Percentiles rank a stretch among this genome's conserved stretches.
These are phyloP conservation scores for Lobosporangium transversale DNA, from an alignment of 192 early-diverging fungal genomes.

Conservation along the genomic window DNA sequence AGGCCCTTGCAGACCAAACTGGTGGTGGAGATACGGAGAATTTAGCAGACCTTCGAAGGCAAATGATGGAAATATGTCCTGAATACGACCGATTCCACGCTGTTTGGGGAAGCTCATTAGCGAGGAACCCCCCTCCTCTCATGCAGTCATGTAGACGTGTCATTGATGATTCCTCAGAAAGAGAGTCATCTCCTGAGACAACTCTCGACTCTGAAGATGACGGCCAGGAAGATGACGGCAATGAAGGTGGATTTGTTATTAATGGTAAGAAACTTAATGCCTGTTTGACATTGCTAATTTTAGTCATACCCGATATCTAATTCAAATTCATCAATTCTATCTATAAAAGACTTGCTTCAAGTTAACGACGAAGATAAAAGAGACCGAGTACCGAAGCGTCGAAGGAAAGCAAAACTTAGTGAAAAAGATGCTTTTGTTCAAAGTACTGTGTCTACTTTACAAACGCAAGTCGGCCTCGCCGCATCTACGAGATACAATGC, in stretches of 20 bases:
- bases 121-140: not conserved
- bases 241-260: too few relatives aligned
- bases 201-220: not conserved
- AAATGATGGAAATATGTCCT: not conserved
- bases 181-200: not conserved
- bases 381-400: too few relatives aligned
- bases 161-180: not conserved
- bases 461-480: too few relatives aligned
- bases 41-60: not conserved
- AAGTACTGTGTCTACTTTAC: too few relatives aligned
- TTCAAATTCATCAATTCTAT: too few relatives aligned
- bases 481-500: not conserved
- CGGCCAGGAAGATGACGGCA: not conserved
- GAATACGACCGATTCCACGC: not conserved
- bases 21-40: constrained; percentile 1
- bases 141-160: not conserved
- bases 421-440: too few relatives aligned
- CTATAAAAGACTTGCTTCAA: too few relatives aligned
- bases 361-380: too few relatives aligned
- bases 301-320: too few relatives aligned
- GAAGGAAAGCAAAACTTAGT: too few relatives aligned
- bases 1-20: not conserved
- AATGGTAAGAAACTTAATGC: too few relatives aligned
- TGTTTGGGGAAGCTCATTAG: not conserved
- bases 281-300: too few relatives aligned